Evolutionary conservation across 2,329 filamentous ascomycete species (phyloP), one percentile per base, ranked within the genome.

Genomic region (Colletotrichum gigasporum): DNA sequence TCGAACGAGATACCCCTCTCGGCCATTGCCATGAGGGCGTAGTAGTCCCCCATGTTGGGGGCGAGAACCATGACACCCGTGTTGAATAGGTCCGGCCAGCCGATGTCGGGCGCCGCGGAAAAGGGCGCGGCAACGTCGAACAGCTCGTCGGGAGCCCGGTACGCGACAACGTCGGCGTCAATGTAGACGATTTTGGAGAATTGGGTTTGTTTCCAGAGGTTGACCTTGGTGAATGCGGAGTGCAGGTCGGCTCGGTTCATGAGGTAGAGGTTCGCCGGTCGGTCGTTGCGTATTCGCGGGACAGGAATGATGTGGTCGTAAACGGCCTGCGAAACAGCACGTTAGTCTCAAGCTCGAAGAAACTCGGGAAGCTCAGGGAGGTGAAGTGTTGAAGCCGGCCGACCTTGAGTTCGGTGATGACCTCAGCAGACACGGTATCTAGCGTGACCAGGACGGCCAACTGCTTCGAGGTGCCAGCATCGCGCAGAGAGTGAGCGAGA

Each of bases 11-110:
- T 92, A 24, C 94, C 94, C 58, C 90, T 85, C 70, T 94, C 87
- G 24, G 96, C 94, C 84, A 97, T 89, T 67, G 92, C 92, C 68
- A 89, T 83, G 74, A 99, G 84, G 41, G 93, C 91, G 79, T 93
- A 90, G 78, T 94, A 98, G 69, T 97, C 94, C 61, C 90, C 91
- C 85, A 94, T 83, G 78, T 95, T 91, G 32, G 96, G 96, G 14
- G 85, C 90, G 64, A 99, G 79, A 34, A 94, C 93, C 93, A 99
- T 96, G 71, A 99, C 89, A 72, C 96, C 96, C n/a, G 92, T 94
- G 79, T 99, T 99, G 88, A 98, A 98, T 66, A 94, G 87, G 79
- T 99, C 96, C 32, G 96, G 96, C 96, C 96, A 99, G 70, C 96
- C 96, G 71, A 98, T 94, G 77, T 99, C 96, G 30, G 96, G 94